Base-by-base conservation (phyloP, 257 asterid genomes). In the Solanum infundibuliforme region DNA sequence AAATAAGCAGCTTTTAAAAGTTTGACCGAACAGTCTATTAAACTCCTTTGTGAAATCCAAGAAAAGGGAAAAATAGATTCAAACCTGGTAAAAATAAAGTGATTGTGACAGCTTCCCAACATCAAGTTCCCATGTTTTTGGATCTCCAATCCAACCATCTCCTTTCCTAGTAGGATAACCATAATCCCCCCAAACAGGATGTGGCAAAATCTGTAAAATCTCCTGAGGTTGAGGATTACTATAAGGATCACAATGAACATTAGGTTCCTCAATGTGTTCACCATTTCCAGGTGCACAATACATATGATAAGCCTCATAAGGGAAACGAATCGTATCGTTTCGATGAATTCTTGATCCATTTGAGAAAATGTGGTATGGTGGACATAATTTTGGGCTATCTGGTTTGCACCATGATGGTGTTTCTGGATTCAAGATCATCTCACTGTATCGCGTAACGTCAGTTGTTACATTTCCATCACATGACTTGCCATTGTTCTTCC, bases 201-300 rank as follows among this genome's bases (percentile, higher is more conserved):
- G 98, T n/a, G 98, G 98, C 90, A 94, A 84, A 75, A 94, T 91
- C 89, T 95, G 98, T 88, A 95, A 9, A 52, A 95, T 95, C 92
- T 95, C 98, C 73, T 94, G 98, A 83, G 98, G 93, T 72, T 94
- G 98, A 77, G 98, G 98, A 88, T 95, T 95, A 82, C 98, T 95
- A 29, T 88, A 95, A 2, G 98, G 95, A 87, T 95, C 98, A 89
- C 98, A 95, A 89, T 88, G 14, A 4, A 12, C 86, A 79, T 89
- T 87, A 52, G 98, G 98, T 18, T 68, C 83, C 85, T 95, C 98
- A 29, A 85, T 72, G 11, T 89, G 71, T 55, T 89, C 87, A 0
- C 92, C 95, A 41, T 95, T 94, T 21, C 98, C 98, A 20, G 98
- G 98, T 3, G 92, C 87, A 82, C 98, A 95, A 84, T 95, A 94